Evolutionary conservation across 2,329 filamentous ascomycete species (phyloP).

Genomic region (Nemania abortiva): DNA sequence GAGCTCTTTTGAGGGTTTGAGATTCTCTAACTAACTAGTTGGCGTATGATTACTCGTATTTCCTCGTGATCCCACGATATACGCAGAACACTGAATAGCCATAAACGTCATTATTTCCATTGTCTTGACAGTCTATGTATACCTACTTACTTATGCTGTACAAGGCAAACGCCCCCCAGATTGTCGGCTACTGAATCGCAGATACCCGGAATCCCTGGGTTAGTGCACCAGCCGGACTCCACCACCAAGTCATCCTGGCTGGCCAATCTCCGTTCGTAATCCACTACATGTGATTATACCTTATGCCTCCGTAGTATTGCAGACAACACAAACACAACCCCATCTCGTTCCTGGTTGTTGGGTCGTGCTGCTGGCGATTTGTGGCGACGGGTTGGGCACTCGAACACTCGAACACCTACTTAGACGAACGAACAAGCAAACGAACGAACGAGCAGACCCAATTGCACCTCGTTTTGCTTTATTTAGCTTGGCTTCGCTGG

Average conservation of each 20-base stretch:
- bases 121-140: too few relatives aligned
- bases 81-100: neutral
- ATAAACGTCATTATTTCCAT: neutral
- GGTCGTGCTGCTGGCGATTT: conserved; percentile 22
- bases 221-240: conserved; percentile 15
- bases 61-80: too few relatives aligned
- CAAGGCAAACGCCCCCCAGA: neutral
- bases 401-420: neutral
- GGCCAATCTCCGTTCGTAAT: conserved; percentile 43
- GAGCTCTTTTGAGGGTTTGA: neutral
- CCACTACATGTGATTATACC: conserved; percentile 43
- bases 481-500: neutral
- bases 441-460: conserved; percentile 36
- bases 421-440: neutral
- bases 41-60: neutral
- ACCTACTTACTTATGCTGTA: too few relatives aligned
- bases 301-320: neutral
- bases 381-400: conserved; percentile 12
- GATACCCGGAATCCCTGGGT: neutral
- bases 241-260: conserved; percentile 27
- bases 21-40: neutral
- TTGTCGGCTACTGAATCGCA: neutral
- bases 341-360: conserved; percentile 20
- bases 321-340: conserved; percentile 6
- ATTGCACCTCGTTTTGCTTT: conserved; percentile 3